Base-by-base conservation (phyloP, 768 basidiomycete species). In the Amanita subjunquillea region DNA sequence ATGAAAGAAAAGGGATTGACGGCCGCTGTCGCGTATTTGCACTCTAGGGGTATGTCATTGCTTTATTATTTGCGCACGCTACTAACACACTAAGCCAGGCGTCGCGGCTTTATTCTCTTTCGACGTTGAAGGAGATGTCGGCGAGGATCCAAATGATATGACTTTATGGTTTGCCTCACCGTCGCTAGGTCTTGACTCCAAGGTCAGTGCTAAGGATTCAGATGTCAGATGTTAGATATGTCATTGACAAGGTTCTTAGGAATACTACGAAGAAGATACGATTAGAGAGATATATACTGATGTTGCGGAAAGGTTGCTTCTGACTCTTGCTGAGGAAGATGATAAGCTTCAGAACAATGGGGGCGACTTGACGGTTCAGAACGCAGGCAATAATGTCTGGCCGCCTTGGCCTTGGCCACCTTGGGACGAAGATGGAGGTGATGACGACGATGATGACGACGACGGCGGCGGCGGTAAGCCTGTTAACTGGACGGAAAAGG, bases 401-500 rank as follows among this genome's bases (percentile, higher is more conserved):
- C 87, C 87, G 40, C 85, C 85, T 37, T 83, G 85, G 85, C 83
- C 86, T 13, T 85, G 86, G 86, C 86, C 88, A 61, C 91, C 91
- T 4, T 92, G 87, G 87, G 83, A 76, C 40, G 81, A 68, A 23
- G 81, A 48, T 37, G 47, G 82, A 30, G 80, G 74, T n/a, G 80
- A 74, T 37, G 47, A 82, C 29, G 80, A 74, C 15, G 80, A 74
- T n/a, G 72, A 70, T 29, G 70, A 70, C 5, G 73, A 72, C 23
- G 68, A 65, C 29, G 71, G 68, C 15, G 17, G 17, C 17, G 17
- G 17, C 17, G 72, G 76, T 13, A 45, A 48, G 51, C 73, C 77
- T 6, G 65, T 71, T 46, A 81, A 83, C 48, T 69, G 71, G 17
- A 77, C 74, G 0, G 70, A 78, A 51, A 72, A 74, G 53, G 80